Conservation (phyloP, 352 stramenopile species). For the Phytophthora capsici region DNA sequence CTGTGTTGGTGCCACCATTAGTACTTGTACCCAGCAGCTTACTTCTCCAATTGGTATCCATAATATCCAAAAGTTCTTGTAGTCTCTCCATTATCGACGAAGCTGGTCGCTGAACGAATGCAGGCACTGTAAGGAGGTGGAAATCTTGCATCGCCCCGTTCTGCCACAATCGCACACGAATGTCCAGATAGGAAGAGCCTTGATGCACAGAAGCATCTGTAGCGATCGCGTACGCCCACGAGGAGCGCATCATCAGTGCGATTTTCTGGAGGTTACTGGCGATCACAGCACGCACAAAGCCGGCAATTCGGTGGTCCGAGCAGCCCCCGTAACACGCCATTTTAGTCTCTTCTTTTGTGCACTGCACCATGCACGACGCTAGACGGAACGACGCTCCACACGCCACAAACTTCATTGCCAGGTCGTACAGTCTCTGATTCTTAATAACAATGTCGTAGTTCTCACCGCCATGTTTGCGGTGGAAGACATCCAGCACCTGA, state of each 20-base stretch:
- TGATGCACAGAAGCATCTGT: slow-evolving; percentile 61
- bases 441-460: slow-evolving; percentile 71
- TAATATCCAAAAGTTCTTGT: slow-evolving; percentile 46
- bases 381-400: slow-evolving; percentile 65
- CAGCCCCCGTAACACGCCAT: slow-evolving; percentile 55
- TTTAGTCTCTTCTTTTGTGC: slow-evolving; percentile 66
- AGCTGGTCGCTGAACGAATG: slow-evolving; percentile 51
- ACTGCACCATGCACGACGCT: slow-evolving; percentile 60
- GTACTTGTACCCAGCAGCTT: slow-evolving; percentile 64
- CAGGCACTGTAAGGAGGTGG: slow-evolving; percentile 55
- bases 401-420: slow-evolving; percentile 70
- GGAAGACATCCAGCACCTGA: slow-evolving; percentile 58
- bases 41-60: slow-evolving; percentile 56
- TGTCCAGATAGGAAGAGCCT: slow-evolving; percentile 57
- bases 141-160: slow-evolving; percentile 61
- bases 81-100: slow-evolving; percentile 45
- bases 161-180: slow-evolving; percentile 65
- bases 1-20: slow-evolving; percentile 47
- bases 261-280: slow-evolving; percentile 73
- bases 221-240: slow-evolving; percentile 59
- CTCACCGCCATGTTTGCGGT: slow-evolving; percentile 34
- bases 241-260: slow-evolving; percentile 65
- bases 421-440: slow-evolving; percentile 69
- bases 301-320: slow-evolving; percentile 53
- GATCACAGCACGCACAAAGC: slow-evolving; percentile 58